Conservation (phyloP, 2,329 filamentous ascomycete species). For the Cadophora malorum region DNA sequence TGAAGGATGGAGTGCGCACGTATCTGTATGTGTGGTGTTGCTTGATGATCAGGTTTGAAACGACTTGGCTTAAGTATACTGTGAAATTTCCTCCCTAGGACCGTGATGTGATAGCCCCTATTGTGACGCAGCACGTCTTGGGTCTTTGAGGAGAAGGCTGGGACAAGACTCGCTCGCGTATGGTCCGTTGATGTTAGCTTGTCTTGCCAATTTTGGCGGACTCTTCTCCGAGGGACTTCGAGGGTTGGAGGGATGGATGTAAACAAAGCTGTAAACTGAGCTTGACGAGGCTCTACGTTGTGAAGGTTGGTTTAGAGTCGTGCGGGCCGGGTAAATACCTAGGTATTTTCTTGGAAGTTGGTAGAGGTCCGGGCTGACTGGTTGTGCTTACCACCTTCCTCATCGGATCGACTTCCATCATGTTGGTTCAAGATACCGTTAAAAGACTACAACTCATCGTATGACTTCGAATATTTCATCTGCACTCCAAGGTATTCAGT, state of each 20-base stretch:
- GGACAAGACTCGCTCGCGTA: no score
- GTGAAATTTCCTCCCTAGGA: no score
- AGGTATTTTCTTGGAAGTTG: background rate
- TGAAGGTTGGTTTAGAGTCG: background rate
- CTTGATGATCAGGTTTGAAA: constrained; percentile 9
- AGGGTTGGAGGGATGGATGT: background rate
- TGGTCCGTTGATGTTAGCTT: background rate
- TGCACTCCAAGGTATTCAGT: no score
- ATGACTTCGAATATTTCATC: no score
- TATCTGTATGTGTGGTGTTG: constrained; percentile 1
- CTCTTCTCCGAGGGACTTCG: background rate
- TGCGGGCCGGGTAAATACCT: background rate
- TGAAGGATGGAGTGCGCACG: background rate
- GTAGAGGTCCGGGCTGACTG: background rate
- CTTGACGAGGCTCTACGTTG: background rate
- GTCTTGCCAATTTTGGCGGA: no score
- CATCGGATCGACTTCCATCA: background rate
- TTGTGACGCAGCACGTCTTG: background rate
- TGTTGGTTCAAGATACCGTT: background rate
- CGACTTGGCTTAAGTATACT: background rate
- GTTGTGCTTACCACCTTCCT: background rate
- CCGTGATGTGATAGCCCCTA: constrained; percentile 5
- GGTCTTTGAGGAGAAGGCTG: no score
- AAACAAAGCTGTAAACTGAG: background rate
- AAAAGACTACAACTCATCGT: no score